phyloP scores from a whole-genome alignment of 169 alveolate species.

The Babesia gibsoni region DNA sequence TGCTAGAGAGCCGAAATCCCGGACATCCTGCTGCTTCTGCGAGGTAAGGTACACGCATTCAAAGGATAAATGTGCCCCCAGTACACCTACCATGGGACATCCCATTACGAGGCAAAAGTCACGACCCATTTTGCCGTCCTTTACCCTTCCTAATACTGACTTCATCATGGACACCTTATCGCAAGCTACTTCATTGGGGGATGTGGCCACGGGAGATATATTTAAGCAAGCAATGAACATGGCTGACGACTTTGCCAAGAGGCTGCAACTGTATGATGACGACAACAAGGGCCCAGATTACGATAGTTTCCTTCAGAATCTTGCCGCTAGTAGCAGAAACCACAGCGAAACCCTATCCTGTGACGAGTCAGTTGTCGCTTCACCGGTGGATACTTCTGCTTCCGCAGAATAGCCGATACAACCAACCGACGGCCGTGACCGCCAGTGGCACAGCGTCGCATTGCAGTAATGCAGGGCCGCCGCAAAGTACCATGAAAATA shows the following conservation, averaged over 20 bases:
- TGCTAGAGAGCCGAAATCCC: constrained; percentile 6
- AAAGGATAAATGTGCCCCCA: too few species aligned
- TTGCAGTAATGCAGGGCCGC: background rate
- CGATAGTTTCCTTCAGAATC: background rate
- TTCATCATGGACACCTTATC: background rate
- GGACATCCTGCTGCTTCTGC: background rate
- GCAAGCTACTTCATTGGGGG: constrained; percentile 21
- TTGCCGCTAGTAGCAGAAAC: too few species aligned
- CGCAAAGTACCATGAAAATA: too few species aligned
- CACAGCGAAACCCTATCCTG: constrained; percentile 10
- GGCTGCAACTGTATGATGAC: background rate
- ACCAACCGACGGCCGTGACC: background rate
- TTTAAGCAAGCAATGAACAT: constrained; percentile 10
- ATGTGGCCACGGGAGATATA: constrained; percentile 37
- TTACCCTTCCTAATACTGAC: background rate
- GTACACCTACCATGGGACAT: too few species aligned
- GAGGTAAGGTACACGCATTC: too few species aligned
- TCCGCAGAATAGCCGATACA: background rate
- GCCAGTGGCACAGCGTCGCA: background rate
- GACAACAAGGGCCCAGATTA: background rate
- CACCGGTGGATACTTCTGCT: background rate
- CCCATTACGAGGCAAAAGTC: background rate
- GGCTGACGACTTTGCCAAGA: constrained; percentile 8
- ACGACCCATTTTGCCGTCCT: background rate
- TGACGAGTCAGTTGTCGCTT: constrained; percentile 4